Conservation (phyloP, 2,329 filamentous ascomycete genomes). For the Rosellinia necatrix region DNA sequence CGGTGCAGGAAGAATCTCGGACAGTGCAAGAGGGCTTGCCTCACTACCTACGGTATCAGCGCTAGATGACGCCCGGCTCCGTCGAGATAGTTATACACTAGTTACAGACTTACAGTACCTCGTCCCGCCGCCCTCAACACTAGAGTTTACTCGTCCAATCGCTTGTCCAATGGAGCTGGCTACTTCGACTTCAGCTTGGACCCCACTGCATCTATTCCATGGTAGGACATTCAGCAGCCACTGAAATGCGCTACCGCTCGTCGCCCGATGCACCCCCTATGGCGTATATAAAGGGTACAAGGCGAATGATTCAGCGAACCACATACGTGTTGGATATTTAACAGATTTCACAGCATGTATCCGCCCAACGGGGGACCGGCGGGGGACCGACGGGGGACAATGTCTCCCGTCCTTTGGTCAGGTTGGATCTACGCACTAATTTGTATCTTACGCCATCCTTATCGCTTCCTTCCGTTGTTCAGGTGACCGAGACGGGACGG, state of each 20-base stretch:
- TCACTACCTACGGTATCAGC: too few species aligned
- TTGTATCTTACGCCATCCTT: slow-evolving; percentile 20
- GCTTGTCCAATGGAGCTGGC: too few species aligned
- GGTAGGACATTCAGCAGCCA: slow-evolving; percentile 3
- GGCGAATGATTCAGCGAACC: not conserved
- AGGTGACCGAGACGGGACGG: slow-evolving; percentile 22
- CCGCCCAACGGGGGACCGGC: too few species aligned
- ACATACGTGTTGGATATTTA: not conserved
- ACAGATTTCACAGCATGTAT: not conserved
- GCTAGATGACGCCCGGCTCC: too few species aligned
- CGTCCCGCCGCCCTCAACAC: too few species aligned
- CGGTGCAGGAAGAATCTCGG: too few species aligned
- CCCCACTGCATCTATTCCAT: slow-evolving; percentile 1
- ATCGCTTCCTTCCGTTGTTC: slow-evolving; percentile 28
- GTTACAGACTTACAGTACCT: too few species aligned
- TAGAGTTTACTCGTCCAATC: too few species aligned
- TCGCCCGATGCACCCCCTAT: slow-evolving; percentile 17
- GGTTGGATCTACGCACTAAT: slow-evolving; percentile 1
- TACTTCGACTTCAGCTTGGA: not conserved
- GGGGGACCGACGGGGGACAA: too few species aligned
- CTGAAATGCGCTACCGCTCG: slow-evolving; percentile 7
- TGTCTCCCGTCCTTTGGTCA: slow-evolving; percentile 11
- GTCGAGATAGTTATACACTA: too few species aligned
- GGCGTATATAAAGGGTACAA: slow-evolving; percentile 3
- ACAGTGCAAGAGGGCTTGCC: too few species aligned